Conservation (phyloP, 495 filamentous ascomycete genomes). For the Pseudoneurospora amorphoporcata region DNA sequence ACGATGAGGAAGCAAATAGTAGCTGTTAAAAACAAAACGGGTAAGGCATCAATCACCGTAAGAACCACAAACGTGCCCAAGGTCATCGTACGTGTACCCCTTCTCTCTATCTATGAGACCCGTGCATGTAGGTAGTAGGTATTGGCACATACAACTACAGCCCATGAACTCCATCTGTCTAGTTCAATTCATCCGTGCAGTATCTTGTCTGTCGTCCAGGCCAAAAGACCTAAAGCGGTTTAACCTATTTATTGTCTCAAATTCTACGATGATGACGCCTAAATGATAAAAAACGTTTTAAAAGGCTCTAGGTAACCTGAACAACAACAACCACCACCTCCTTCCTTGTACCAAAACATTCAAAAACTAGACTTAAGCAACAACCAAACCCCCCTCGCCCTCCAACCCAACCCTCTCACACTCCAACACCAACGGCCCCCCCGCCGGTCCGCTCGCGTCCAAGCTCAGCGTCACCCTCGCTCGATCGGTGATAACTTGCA, state of each 20-base stretch:
- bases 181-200: no score
- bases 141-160: no score
- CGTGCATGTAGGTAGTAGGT: no score
- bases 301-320: no score
- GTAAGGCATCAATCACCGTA: no score
- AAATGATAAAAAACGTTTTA: no score
- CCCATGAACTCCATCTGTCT: no score
- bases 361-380: slow-evolving; percentile 7
- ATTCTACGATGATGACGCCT: neutral
- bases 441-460: slow-evolving; percentile 51
- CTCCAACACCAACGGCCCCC: slow-evolving; percentile 55
- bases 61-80: no score
- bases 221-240: neutral
- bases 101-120: no score
- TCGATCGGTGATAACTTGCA: slow-evolving; percentile 67
- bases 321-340: neutral
- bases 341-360: neutral
- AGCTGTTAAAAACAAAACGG: no score
- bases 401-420: slow-evolving; percentile 30
- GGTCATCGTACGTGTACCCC: no score
- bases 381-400: slow-evolving; percentile 27
- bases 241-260: neutral
- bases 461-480: slow-evolving; percentile 67
- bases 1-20: no score
- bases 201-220: neutral